Evolutionary conservation across 2,329 filamentous ascomycete species (phyloP).

Genomic region (Monilinia fructigena): DNA sequence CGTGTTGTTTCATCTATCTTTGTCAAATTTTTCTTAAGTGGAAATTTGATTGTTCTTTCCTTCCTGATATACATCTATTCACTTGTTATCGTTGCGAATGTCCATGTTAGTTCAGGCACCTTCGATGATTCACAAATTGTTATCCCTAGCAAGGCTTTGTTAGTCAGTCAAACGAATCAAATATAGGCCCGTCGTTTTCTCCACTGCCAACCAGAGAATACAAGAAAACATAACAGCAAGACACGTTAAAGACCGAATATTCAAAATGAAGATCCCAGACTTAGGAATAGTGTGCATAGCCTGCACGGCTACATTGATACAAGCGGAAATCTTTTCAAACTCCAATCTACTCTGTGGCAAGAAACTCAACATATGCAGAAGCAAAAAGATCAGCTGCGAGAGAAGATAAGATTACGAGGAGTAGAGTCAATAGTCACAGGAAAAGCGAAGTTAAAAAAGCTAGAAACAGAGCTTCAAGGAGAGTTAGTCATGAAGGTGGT

Average conservation of each 20-base stretch:
- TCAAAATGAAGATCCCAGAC: slow-evolving; percentile 12
- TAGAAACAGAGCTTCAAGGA: background rate
- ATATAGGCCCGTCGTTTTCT: background rate
- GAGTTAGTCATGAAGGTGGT: background rate
- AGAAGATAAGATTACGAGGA: slow-evolving; percentile 13
- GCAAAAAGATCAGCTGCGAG: background rate
- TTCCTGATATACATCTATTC: background rate
- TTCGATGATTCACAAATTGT: background rate
- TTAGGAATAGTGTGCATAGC: slow-evolving; percentile 12
- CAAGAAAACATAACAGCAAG: background rate
- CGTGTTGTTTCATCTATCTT: background rate
- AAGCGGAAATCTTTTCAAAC: slow-evolving; percentile 14
- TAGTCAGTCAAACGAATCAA: background rate
- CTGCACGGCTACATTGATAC: slow-evolving; percentile 9
- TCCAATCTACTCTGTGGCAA: slow-evolving; percentile 16
- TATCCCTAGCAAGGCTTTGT: background rate
- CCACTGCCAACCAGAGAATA: background rate
- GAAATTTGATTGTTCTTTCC: too few species aligned
- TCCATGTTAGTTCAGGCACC: background rate
- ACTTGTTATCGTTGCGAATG: background rate
- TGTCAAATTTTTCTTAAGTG: background rate
- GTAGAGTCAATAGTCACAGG: slow-evolving; percentile 17
- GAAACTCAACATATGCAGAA: slow-evolving; percentile 16
- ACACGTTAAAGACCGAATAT: background rate
- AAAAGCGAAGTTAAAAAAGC: background rate